A percentile compares a stretch with the other conserved stretches of the same genome.
These are phyloP conservation scores for Inga leiocalycina DNA, from an alignment of 306 rosid species.

Conservation along the genomic window DNA sequence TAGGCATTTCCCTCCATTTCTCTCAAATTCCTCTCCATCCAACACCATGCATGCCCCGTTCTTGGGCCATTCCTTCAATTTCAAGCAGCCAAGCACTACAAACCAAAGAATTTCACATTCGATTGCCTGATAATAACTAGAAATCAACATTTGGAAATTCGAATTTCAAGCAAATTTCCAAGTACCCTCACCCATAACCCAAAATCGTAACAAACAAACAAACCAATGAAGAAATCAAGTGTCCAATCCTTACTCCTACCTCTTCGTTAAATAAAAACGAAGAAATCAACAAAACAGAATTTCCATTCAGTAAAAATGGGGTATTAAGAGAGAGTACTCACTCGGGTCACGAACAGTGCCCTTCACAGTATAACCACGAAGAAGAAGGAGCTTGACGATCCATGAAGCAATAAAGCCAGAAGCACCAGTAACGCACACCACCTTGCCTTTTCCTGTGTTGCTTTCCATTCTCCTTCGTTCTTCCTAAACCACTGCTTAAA, in stretches of 20 bases:
- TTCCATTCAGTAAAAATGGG: background rate
- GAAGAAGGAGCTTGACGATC: constrained; percentile 53
- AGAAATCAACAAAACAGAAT: background rate
- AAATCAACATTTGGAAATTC: background rate
- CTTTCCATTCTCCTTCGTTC: background rate
- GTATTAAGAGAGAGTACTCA: background rate
- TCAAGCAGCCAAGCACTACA: background rate
- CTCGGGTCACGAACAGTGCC: constrained; percentile 4
- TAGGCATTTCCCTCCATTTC: background rate
- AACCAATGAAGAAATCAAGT: background rate
- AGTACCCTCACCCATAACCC: background rate
- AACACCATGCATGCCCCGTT: background rate
- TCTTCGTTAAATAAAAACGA: background rate
- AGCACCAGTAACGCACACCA: background rate
- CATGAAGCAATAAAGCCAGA: constrained; percentile 49
- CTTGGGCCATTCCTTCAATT: background rate
- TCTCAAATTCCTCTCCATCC: background rate
- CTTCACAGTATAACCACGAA: constrained; percentile 42
- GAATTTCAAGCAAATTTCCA: background rate
- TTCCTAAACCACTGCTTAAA: background rate
- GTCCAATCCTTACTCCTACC: background rate
- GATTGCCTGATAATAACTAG: background rate
- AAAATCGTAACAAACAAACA: background rate
- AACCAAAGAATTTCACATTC: background rate
- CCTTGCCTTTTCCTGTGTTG: background rate